Percentiles rank a stretch among this genome's conserved stretches.
Evolutionary conservation across 2,329 filamentous ascomycete species (phyloP).

Genomic region (Aurifilum marmelostoma): DNA sequence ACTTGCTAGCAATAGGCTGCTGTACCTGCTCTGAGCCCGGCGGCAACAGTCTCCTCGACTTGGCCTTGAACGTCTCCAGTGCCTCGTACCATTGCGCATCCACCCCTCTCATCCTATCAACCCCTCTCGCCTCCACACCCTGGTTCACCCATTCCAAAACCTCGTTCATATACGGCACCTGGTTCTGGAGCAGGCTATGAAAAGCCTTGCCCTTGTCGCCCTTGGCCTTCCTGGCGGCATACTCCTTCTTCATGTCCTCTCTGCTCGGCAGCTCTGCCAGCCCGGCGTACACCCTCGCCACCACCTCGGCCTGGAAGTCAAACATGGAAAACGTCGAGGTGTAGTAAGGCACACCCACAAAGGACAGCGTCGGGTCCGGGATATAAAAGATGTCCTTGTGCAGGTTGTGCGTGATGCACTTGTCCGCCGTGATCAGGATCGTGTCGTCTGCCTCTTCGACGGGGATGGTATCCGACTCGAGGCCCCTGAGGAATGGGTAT

Average conservation of each 20-base stretch:
- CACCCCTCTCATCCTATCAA: conserved; percentile 37
- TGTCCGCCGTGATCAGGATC: conserved; percentile 64
- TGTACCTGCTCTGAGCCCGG: conserved; percentile 20
- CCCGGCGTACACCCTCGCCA: conserved; percentile 60
- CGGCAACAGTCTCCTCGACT: conserved; percentile 21
- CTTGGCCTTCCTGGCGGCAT: conserved; percentile 36
- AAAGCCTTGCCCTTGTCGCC: conserved; percentile 42
- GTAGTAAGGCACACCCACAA: conserved; percentile 68
- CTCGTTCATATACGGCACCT: conserved; percentile 38
- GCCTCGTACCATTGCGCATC: conserved; percentile 38
- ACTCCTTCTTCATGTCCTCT: conserved; percentile 44
- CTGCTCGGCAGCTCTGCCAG: conserved; percentile 50
- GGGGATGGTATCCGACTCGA: conserved; percentile 44
- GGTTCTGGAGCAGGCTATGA: conserved; percentile 39
- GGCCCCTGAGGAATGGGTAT: conserved; percentile 63
- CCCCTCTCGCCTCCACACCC: conserved; percentile 32
- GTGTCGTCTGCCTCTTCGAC: conserved; percentile 53
- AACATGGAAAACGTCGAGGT: conserved; percentile 71
- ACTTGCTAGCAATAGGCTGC: conserved; percentile 28
- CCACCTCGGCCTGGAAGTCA: conserved; percentile 68
- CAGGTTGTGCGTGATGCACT: conserved; percentile 66
- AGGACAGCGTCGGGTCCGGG: conserved; percentile 63
- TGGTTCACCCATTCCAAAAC: conserved; percentile 32
- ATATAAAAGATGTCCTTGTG: conserved; percentile 76
- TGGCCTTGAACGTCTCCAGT: conserved; percentile 32